These are phyloP conservation scores for Panaeolus papilionaceus DNA, from an alignment of 768 basidiomycete species.

Conservation along the genomic window DNA sequence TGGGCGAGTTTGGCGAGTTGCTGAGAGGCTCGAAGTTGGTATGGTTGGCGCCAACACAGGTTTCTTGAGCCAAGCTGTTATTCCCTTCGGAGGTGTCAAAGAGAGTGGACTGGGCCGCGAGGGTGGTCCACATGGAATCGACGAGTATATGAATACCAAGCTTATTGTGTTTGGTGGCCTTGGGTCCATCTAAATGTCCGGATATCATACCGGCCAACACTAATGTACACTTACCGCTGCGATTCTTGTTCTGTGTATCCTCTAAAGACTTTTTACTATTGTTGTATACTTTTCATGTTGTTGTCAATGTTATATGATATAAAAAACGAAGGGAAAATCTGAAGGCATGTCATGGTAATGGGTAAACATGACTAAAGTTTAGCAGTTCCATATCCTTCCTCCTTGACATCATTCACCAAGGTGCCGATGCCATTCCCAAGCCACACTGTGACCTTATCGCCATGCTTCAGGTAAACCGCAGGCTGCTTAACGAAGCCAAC, in stretches of 20 bases:
- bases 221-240: neutral
- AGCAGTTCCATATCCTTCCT: slow-evolving; percentile 48
- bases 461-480: slow-evolving; percentile 71
- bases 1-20: slow-evolving; percentile 91
- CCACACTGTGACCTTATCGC: slow-evolving; percentile 74
- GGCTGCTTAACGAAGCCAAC: slow-evolving; percentile 83
- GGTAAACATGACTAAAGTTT: slow-evolving; percentile 16
- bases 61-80: slow-evolving; percentile 74
- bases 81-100: slow-evolving; percentile 92
- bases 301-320: neutral
- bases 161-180: slow-evolving; percentile 83
- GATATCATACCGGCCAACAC: neutral
- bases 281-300: neutral
- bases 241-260: neutral
- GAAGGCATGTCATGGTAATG: neutral
- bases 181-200: slow-evolving; percentile 25
- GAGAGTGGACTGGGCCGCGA: slow-evolving; percentile 87
- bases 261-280: neutral
- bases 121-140: slow-evolving; percentile 83
- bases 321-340: neutral
- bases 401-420: slow-evolving; percentile 77
- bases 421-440: slow-evolving; percentile 80
- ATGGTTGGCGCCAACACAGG: slow-evolving; percentile 90
- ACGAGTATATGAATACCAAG: slow-evolving; percentile 87
- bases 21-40: slow-evolving; percentile 93